Conservation (phyloP, 2,329 filamentous ascomycete genomes). For the Orbilia ellipsospora region DNA sequence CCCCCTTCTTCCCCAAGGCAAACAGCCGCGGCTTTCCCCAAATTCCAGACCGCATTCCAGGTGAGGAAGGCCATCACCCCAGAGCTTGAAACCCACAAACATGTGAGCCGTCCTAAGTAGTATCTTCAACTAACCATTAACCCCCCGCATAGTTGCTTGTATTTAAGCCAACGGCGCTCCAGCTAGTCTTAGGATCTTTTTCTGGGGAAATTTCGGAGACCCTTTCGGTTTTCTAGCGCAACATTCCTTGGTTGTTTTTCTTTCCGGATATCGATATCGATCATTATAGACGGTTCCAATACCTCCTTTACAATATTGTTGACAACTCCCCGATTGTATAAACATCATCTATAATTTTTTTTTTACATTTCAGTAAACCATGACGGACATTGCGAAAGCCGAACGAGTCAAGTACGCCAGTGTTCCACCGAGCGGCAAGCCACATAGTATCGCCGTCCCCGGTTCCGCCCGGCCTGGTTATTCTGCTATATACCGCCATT, state of each 20-base stretch:
- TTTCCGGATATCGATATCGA: neutral
- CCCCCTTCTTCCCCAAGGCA: neutral
- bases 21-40: constrained; percentile 36
- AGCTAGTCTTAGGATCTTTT: constrained; percentile 19
- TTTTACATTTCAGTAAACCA: neutral
- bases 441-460: constrained; percentile 81
- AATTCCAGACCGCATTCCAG: constrained; percentile 14
- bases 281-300: neutral
- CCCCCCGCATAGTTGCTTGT: constrained; percentile 17
- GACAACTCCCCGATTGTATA: neutral
- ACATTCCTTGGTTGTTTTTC: neutral
- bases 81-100: constrained; percentile 25
- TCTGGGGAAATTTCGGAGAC: constrained; percentile 23
- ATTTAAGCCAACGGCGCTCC: constrained; percentile 39
- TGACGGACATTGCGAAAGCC: constrained; percentile 34
- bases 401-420: constrained; percentile 44
- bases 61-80: constrained; percentile 39
- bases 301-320: constrained; percentile 2
- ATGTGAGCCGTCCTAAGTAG: constrained; percentile 31
- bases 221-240: neutral
- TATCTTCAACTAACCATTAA: constrained; percentile 5
- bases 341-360: too few species aligned
- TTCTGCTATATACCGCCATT: constrained; percentile 83
- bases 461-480: constrained; percentile 79
- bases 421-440: constrained; percentile 77